Base-by-base conservation (phyloP, 495 filamentous ascomycete genomes). In the Xylaria palmicola region DNA sequence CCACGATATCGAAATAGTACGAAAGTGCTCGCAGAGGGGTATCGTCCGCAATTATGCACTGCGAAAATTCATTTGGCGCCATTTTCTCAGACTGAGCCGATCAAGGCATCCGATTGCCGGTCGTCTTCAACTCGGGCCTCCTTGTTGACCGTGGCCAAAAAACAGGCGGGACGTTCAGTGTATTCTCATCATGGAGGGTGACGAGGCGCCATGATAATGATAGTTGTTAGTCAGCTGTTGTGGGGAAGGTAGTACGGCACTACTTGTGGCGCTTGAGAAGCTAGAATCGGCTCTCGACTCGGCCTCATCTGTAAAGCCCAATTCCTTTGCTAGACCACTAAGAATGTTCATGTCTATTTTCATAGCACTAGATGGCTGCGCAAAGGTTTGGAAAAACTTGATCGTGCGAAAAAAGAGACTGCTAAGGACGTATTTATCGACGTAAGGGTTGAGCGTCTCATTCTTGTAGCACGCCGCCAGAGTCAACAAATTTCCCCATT, bases 401-500 rank as follows among this genome's bases (percentile, higher is more conserved):
- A 94, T 91, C 2, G 92, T 96, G 39, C 85, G 83, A 26, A 62
- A 41, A 45, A 87, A 81, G 2, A 89, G 78, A 22, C 68, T 67
- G 26, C 65, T 78, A 3, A 95, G 76, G 3, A 68, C 68, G 0
- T 79, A 68, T 48, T 69, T 68, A 8, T 80, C 67, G 44, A 93
- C 79, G 19, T 83, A 78, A 8, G 74, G 66, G 2, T 65, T 68
- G 0, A 92, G 82, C 32, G 74, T 78, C 49, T 58, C 84, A 75
- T 86, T 83, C 72, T 74, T 72, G 71, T 85, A 93, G 4, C 87
- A 89, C 1, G 93, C 92, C 20, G 90, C 85, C 1, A 98, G 85
- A 6, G 93, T 90, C 43, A 98, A 77, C 69, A 97, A 86, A 70
- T 98, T 98, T 51, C 94, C 94, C 74, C 96, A 98, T 92, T 98